Base-by-base conservation (phyloP, 1,139 yeast species). In the Magnusiomyces starmeri region DNA sequence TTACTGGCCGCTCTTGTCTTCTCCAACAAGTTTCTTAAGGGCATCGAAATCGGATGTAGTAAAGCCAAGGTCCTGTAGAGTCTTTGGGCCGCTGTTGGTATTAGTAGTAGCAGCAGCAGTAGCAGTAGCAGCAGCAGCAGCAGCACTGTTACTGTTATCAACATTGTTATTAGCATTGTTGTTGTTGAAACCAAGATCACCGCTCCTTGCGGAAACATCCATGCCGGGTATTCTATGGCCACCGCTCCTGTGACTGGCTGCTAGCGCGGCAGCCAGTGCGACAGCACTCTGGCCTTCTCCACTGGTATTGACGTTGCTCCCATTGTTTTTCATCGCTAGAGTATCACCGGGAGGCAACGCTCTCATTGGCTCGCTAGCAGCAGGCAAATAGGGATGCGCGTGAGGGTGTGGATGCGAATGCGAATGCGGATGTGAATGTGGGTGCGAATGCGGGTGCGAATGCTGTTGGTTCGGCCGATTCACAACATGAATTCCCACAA, bases 401-500 rank as follows among this genome's bases (percentile, higher is more conserved):
- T n/a, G n/a, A n/a, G n/a, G n/a, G n/a, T n/a, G n/a, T n/a, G n/a
- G n/a, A n/a, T n/a, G n/a, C n/a, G n/a, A n/a, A n/a, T n/a, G n/a
- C n/a, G n/a, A n/a, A n/a, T n/a, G n/a, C n/a, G n/a, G n/a, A n/a
- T n/a, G n/a, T n/a, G n/a, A n/a, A n/a, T n/a, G n/a, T n/a, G n/a
- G n/a, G n/a, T n/a, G n/a, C n/a, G n/a, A n/a, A n/a, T n/a, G 37
- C 4, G 37, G n/a, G 6, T 32, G 37, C 6, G 12, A 4, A 18
- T 4, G 8, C 37, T 32, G 37, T 32, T 14, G 18, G 12, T 32
- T n/a, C 12, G 37, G 37, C 25, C 39, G 41, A 14, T n/a, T 16
- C 22, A 46, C 25, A 29, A 51, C 49, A 46, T 46, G 49, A 21
- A 54, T 12, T 6, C 47, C 51, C n/a, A 54, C 43, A n/a, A 51